Evolutionary conservation across 306 rosid genomes (phyloP).

Genomic region (Biancaea sappan): DNA sequence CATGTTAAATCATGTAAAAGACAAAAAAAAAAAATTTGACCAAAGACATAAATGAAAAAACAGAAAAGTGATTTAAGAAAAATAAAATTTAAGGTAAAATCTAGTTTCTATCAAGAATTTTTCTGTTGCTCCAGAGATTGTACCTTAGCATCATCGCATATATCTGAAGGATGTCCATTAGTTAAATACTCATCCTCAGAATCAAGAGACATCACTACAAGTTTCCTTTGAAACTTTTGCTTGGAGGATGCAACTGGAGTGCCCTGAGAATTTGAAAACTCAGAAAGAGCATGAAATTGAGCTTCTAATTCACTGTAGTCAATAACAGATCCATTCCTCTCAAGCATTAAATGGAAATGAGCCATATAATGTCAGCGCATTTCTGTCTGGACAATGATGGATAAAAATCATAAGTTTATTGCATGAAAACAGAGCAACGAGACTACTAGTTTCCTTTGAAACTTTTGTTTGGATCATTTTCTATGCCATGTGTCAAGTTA

Average conservation of each 20-base stretch:
- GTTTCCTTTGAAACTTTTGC: slow-evolving; percentile 49
- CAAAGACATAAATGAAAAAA: too few relatives aligned
- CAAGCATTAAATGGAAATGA: slow-evolving; percentile 64
- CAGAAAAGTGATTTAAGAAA: too few relatives aligned
- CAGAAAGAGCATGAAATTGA: slow-evolving; percentile 49
- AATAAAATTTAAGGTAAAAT: too few relatives aligned
- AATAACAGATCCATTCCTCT: slow-evolving; percentile 57
- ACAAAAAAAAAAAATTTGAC: too few relatives aligned
- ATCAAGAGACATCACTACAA: slow-evolving; percentile 61
- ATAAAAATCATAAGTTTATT: slow-evolving; percentile 24
- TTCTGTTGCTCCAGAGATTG: slow-evolving; percentile 40
- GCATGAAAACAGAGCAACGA: too few relatives aligned
- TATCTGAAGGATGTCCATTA: slow-evolving; percentile 25
- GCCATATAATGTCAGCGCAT: slow-evolving; percentile 46
- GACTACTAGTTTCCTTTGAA: too few relatives aligned
- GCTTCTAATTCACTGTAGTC: slow-evolving; percentile 49
- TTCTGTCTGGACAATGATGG: slow-evolving; percentile 53
- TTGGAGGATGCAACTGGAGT: slow-evolving; percentile 42
- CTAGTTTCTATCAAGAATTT: too few relatives aligned
- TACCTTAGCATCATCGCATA: slow-evolving; percentile 36
- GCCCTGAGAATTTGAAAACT: slow-evolving; percentile 50
- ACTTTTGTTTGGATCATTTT: too few relatives aligned
- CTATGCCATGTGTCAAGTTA: too few relatives aligned
- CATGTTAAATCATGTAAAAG: too few relatives aligned
- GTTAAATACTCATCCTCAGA: slow-evolving; percentile 53